phyloP scores from a whole-genome alignment of 2,329 filamentous ascomycete species.

The Penicillium nordicum region DNA sequence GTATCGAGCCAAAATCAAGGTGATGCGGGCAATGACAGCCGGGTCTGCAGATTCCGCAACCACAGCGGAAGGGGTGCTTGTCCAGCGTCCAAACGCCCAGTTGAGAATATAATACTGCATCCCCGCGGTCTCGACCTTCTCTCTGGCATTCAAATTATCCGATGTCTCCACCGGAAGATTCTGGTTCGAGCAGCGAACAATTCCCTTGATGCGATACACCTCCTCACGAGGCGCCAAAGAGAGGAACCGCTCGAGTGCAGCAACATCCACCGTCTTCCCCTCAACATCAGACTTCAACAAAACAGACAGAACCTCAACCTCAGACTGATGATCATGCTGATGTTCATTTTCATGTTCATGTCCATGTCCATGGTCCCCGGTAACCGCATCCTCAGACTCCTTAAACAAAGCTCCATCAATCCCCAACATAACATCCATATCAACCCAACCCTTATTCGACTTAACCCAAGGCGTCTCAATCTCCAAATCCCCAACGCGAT shows the following conservation, averaged over 20 bases:
- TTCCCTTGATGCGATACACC: slow-evolving; percentile 88
- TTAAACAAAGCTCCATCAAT: slow-evolving; percentile 71
- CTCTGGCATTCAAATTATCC: slow-evolving; percentile 35
- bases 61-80: slow-evolving; percentile 63
- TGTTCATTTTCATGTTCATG: slow-evolving; percentile 39
- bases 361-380: slow-evolving; percentile 29
- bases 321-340: slow-evolving; percentile 64
- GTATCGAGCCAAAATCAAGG: slow-evolving; percentile 47
- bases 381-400: slow-evolving; percentile 35
- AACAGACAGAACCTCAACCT: slow-evolving; percentile 90
- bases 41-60: slow-evolving; percentile 32
- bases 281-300: slow-evolving; percentile 53
- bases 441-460: slow-evolving; percentile 75
- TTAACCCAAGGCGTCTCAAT: slow-evolving; percentile 80
- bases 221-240: slow-evolving; percentile 81
- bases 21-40: slow-evolving; percentile 39
- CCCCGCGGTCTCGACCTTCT: slow-evolving; percentile 29
- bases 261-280: slow-evolving; percentile 52
- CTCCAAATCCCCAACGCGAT: slow-evolving; percentile 76
- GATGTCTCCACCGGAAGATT: slow-evolving; percentile 48
- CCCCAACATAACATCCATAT: slow-evolving; percentile 76
- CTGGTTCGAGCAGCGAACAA: slow-evolving; percentile 47
- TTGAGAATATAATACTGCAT: slow-evolving; percentile 78
- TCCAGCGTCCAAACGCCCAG: slow-evolving; percentile 97
- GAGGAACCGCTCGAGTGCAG: slow-evolving; percentile 64